These are phyloP conservation scores for Choanephora cucurbitarum DNA, from an alignment of 371 early-diverging fungal species.

Conservation along the genomic window DNA sequence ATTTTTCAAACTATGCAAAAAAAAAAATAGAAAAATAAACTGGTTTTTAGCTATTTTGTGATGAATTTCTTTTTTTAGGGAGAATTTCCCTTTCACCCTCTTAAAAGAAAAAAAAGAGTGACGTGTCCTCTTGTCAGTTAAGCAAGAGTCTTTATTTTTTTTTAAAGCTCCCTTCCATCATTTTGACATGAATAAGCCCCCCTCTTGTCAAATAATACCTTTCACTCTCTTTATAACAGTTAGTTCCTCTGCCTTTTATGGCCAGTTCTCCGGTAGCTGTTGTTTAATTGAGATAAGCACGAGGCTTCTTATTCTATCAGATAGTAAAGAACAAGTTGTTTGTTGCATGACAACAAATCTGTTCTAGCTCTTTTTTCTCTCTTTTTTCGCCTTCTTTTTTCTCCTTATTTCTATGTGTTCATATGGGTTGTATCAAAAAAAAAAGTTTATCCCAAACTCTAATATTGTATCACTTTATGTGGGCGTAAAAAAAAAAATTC, in stretches of 20 bases:
- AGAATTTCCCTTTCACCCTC: not conserved
- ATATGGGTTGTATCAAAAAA: too few species aligned
- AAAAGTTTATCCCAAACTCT: too few species aligned
- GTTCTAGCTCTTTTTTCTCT: conserved; percentile 35
- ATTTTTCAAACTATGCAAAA: conserved; percentile 5
- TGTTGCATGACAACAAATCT: too few species aligned
- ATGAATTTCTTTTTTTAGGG: conserved; percentile 7
- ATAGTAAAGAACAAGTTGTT: too few species aligned
- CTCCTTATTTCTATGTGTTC: conserved; percentile 8
- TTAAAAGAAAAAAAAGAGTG: too few species aligned
- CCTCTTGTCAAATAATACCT: too few species aligned
- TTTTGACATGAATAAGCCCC: not conserved
- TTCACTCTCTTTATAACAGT: not conserved
- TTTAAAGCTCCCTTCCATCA: not conserved
- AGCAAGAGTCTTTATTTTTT: not conserved
- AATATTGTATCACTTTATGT: conserved; percentile 61
- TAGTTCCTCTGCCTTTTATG: conserved; percentile 73
- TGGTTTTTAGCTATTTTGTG: not conserved
- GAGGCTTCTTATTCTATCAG: too few species aligned
- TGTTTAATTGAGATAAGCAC: conserved; percentile 64
- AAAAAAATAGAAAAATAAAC: conserved; percentile 4
- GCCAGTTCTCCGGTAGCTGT: conserved; percentile 66
- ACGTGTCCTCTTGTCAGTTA: too few species aligned
- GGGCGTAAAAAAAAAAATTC: not conserved
- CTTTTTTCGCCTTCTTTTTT: conserved; percentile 43